Percentiles rank a stretch among this genome's conserved stretches.
phyloP scores from a whole-genome alignment of 768 basidiomycete species.

The Suillus paluster region DNA sequence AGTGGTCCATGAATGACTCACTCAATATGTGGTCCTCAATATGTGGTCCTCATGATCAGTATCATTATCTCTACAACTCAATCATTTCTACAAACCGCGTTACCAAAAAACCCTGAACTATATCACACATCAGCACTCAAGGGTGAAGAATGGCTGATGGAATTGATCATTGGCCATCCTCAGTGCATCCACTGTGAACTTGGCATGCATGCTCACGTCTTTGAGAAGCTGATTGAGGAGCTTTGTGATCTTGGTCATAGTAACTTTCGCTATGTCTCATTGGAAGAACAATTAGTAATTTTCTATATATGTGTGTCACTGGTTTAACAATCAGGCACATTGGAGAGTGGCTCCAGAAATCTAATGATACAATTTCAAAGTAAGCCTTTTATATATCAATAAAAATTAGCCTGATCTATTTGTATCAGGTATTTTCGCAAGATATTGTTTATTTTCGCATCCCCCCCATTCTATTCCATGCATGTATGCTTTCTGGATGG shows the following conservation, averaged over 20 bases:
- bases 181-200: conserved; percentile 21
- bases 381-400: conserved; percentile 13
- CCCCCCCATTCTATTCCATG: background rate
- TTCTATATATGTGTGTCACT: conserved; percentile 36
- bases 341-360: conserved; percentile 43
- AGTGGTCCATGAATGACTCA: too few species aligned
- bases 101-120: background rate
- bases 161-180: conserved; percentile 25
- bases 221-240: conserved; percentile 28
- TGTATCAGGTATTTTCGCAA: too few species aligned
- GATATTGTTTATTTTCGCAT: background rate
- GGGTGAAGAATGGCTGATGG: conserved; percentile 26
- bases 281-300: conserved; percentile 45
- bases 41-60: too few species aligned
- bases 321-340: conserved; percentile 32
- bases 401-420: background rate
- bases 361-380: conserved; percentile 44
- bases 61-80: too few species aligned
- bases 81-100: too few species aligned
- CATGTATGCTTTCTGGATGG: background rate
- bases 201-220: conserved; percentile 35
- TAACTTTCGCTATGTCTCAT: conserved; percentile 26
- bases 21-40: too few species aligned
- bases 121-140: conserved; percentile 24
- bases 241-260: conserved; percentile 24